Base-by-base conservation (phyloP, 2,329 filamentous ascomycete genomes). In the Verticillium dahliae region DNA sequence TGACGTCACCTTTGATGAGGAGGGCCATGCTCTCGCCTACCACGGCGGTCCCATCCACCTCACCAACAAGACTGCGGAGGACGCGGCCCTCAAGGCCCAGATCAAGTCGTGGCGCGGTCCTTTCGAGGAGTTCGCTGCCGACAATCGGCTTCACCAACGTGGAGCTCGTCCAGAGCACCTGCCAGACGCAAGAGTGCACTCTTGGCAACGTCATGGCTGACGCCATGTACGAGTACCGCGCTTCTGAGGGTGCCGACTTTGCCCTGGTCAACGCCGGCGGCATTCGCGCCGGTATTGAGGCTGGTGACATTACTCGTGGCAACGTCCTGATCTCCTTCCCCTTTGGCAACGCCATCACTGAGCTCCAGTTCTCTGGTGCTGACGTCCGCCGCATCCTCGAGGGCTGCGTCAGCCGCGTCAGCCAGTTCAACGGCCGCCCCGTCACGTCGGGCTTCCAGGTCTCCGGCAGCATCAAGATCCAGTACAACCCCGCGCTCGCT, bases 231-330 rank as follows among this genome's bases (percentile, higher is more conserved):
- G 78, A 82, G 15, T 89, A 87, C 74, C 81, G 84, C 60, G 73
- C 77, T n/a, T 35, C 72, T 72, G 39, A 62, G 72, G 45, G 45
- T 9, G 78, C 81, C 34, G 78, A 79, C 67, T 86, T 88, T 62
- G 84, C 85, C 1, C 71, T 90, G 57, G 82, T 86, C 72, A 89
- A 89, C 70, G 82, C 82, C 1, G 86, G 86, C 14, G 86, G 86
- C 34, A 80, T 89, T 59, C 85, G 86, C 22, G 84, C 86, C 3
- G 84, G 82, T 39, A 89, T 89, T 59, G 84, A 86, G 52, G 70
- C 74, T 18, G 87, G 86, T 10, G 72, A 81, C 60, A 82, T 89
- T 68, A 89, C 85, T 3, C 82, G 85, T 39, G 86, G 86, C 60
- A 81, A 87, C 63, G 82, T 89, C 5, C 75, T 88, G 2, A 88